These are phyloP conservation scores for Vaccinium macrocarpon DNA, from an alignment of 148 eudicot genomes.

Conservation along the genomic window DNA sequence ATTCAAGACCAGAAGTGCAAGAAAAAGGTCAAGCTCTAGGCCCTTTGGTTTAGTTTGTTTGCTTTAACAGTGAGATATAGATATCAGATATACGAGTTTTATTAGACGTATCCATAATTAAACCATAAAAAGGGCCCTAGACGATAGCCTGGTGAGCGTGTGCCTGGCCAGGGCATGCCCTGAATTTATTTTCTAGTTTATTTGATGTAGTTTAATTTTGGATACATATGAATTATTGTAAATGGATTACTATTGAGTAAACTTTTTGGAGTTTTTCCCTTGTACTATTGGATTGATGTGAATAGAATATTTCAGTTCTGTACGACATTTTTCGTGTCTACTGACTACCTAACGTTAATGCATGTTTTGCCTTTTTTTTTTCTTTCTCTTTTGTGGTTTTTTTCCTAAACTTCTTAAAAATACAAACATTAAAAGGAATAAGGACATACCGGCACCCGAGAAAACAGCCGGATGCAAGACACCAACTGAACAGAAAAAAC, in stretches of 20 bases:
- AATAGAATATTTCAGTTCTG: neutral
- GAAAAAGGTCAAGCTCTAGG: slow-evolving; percentile 22
- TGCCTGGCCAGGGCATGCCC: too few species aligned
- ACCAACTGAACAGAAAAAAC: too few species aligned
- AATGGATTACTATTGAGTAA: neutral
- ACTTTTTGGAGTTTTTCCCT: neutral
- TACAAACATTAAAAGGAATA: too few species aligned
- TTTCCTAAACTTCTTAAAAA: too few species aligned
- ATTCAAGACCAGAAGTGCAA: slow-evolving; percentile 36
- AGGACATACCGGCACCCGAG: too few species aligned
- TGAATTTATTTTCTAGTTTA: neutral
- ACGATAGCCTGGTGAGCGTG: too few species aligned
- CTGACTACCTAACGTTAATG: neutral
- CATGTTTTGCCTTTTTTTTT: neutral
- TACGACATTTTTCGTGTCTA: neutral
- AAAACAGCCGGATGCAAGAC: too few species aligned
- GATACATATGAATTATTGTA: neutral
- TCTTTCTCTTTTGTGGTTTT: neutral
- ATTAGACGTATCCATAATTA: too few species aligned
- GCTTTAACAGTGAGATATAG: too few species aligned
- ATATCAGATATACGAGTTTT: too few species aligned
- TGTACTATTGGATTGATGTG: neutral
- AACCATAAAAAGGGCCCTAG: too few species aligned
- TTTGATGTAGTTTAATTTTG: neutral
- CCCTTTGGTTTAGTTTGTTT: too few species aligned